Evolutionary conservation across 768 basidiomycete species (phyloP).

Genomic region (Termitomyces heimii): DNA sequence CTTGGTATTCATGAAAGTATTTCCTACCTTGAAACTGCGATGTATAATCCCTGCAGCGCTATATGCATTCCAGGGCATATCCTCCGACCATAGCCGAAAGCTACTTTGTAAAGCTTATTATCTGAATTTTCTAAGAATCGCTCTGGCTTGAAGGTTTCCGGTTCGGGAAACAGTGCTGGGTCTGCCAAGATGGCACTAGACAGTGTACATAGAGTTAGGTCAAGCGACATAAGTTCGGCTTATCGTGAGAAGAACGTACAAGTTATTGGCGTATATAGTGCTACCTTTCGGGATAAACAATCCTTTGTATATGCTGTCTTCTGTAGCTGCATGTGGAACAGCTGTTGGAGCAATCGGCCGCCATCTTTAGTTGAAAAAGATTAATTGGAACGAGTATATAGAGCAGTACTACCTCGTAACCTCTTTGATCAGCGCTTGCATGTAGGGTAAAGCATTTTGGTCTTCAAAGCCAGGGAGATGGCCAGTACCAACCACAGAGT

Average conservation of each 20-base stretch:
- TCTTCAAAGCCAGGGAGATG: slow-evolving; percentile 33
- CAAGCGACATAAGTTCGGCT: neutral
- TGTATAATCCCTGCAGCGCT: slow-evolving; percentile 25
- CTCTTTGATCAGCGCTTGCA: slow-evolving; percentile 3
- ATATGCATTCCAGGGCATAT: slow-evolving; percentile 31
- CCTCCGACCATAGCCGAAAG: slow-evolving; percentile 34
- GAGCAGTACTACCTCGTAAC: neutral
- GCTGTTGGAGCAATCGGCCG: slow-evolving; percentile 20
- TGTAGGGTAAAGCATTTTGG: neutral
- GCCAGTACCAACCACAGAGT: slow-evolving; percentile 26
- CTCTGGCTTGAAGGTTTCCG: slow-evolving; percentile 31
- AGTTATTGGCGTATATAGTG: slow-evolving; percentile 29
- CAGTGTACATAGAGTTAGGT: neutral
- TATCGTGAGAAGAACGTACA: slow-evolving; percentile 15
- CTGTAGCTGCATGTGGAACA: slow-evolving; percentile 27
- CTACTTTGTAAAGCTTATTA: slow-evolving; percentile 19
- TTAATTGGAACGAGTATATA: neutral
- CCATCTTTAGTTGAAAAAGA: neutral
- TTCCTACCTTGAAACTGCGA: slow-evolving; percentile 21
- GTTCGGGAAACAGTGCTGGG: slow-evolving; percentile 21
- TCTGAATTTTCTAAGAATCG: slow-evolving; percentile 28
- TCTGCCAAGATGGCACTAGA: slow-evolving; percentile 2
- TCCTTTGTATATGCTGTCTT: slow-evolving; percentile 27
- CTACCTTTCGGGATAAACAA: slow-evolving; percentile 33
- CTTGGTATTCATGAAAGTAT: neutral